phyloP scores from a whole-genome alignment of 176 grass and related monocot genomes.

The Echinochloa phyllopogon region DNA sequence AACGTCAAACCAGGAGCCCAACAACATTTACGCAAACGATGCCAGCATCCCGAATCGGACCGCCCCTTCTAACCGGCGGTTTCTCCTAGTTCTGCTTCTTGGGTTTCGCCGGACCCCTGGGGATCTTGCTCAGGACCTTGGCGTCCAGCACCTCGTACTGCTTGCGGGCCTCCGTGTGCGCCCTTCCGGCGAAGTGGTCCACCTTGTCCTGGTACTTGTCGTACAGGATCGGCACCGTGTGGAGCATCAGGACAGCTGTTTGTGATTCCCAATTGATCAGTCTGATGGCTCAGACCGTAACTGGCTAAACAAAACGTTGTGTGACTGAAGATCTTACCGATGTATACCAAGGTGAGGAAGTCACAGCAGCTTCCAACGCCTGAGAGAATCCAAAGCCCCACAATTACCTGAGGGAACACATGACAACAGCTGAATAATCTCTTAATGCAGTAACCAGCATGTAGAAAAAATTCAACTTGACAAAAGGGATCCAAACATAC shows the following conservation, averaged over 20 bases:
- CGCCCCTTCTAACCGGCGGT: background rate
- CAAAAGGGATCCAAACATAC: constrained; percentile 37
- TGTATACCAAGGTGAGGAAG: constrained; percentile 88
- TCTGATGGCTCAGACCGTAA: background rate
- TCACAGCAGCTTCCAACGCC: constrained; percentile 67
- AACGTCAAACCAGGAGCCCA: background rate
- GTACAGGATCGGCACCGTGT: constrained; percentile 80
- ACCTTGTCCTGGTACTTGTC: constrained; percentile 93
- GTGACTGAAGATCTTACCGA: constrained; percentile 60
- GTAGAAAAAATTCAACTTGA: background rate
- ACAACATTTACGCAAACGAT: background rate
- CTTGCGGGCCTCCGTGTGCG: constrained; percentile 59
- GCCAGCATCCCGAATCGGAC: background rate
- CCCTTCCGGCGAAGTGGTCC: constrained; percentile 68
- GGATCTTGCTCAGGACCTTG: constrained; percentile 87
- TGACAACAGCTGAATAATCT: background rate
- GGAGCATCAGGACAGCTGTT: constrained; percentile 64
- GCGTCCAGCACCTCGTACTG: constrained; percentile 64
- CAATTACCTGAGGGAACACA: constrained; percentile 58
- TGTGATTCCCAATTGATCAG: background rate
- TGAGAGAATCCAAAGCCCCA: constrained; percentile 78
- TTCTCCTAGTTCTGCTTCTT: constrained; percentile 67
- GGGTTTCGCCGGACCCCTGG: constrained; percentile 47
- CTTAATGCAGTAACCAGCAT: background rate
- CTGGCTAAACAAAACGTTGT: background rate